A percentile compares a stretch with the other conserved stretches of the same genome.
Evolutionary conservation across 805 yeast species (phyloP).

Genomic region (Cephaloascus albidus): DNA sequence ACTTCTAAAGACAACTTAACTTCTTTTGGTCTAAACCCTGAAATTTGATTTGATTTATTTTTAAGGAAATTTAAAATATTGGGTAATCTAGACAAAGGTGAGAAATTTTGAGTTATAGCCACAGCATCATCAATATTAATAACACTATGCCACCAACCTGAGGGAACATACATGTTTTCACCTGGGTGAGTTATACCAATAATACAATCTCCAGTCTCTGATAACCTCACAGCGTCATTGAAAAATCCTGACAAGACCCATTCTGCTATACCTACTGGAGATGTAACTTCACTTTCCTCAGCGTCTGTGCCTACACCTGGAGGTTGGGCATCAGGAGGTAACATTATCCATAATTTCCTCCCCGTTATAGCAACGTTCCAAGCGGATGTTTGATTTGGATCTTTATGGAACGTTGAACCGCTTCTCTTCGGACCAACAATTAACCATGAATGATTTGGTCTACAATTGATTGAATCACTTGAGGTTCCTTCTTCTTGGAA

Average conservation of each 20-base stretch:
- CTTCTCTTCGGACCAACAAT: conserved; percentile 76
- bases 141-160: conserved; percentile 98
- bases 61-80: conserved; percentile 59
- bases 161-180: conserved; percentile 81
- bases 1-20: conserved; percentile 26
- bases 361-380: conserved; percentile 82
- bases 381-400: conserved; percentile 84
- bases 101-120: conserved; percentile 86
- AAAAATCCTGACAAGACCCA: conserved; percentile 82
- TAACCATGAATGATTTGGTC: conserved; percentile 93
- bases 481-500: conserved; percentile 18
- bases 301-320: conserved; percentile 79
- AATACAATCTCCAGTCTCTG: conserved; percentile 35
- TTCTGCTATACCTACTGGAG: conserved; percentile 89
- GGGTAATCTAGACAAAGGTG: conserved; percentile 55
- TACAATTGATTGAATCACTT: conserved; percentile 22
- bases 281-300: conserved; percentile 80
- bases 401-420: conserved; percentile 90
- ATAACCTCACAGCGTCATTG: conserved; percentile 52
- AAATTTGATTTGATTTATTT: conserved; percentile 58
- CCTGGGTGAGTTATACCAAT: conserved; percentile 75
- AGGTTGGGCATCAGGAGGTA: conserved; percentile 67
- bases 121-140: conserved; percentile 77
- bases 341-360: conserved; percentile 78
- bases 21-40: conserved; percentile 64